Evolutionary conservation across 768 basidiomycete species (phyloP), one percentile per base, ranked within the genome.

Genomic region (Pulveroboletus sp.): DNA sequence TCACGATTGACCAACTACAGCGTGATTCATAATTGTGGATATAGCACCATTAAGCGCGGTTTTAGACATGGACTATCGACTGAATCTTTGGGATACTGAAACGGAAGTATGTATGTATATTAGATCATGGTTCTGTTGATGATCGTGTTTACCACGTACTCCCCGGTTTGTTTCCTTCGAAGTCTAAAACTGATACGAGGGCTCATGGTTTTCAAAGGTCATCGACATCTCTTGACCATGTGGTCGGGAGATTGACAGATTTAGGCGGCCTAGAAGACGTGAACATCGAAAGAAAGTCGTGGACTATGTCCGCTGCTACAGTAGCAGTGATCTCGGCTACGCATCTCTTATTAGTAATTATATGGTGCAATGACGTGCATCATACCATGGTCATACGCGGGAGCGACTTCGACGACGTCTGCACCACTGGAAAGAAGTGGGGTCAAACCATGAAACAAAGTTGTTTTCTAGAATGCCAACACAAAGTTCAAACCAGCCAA

Each of bases 401-500:
- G 61, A 14, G 62, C 56, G 21, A 62, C 62, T 38, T 64, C 62
- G 36, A 62, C 60, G 12, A 62, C 25, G 19, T 62, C 61, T 10
- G 55, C 61, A 6, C 60, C 60, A 35, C 60, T 62, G 31, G 21
- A 46, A 45, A 39, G 40, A 29, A 2, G 8, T 16, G 6, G n/a
- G 11, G 40, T 43, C 23, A 48, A 39, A 20, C 43, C 35, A 10
- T 42, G 41, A 44, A 47, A 45, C 14, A 29, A 21, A 1, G 4
- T 0, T 16, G 5, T 29, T 17, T 3, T 16, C 19, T 32, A 20
- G 17, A 23, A 27, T 23, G 51, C 55, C 40, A 70, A 89, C 88
- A 91, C 81, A 48, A 90, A 82, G 62, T 90, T 89, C 29, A 93
- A 69, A 5, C 88, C 88, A 2, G 79, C 79, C 12, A 92, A 73